These are phyloP conservation scores for Erigeron canadensis DNA, from an alignment of 129 eudicot species.

Conservation along the genomic window DNA sequence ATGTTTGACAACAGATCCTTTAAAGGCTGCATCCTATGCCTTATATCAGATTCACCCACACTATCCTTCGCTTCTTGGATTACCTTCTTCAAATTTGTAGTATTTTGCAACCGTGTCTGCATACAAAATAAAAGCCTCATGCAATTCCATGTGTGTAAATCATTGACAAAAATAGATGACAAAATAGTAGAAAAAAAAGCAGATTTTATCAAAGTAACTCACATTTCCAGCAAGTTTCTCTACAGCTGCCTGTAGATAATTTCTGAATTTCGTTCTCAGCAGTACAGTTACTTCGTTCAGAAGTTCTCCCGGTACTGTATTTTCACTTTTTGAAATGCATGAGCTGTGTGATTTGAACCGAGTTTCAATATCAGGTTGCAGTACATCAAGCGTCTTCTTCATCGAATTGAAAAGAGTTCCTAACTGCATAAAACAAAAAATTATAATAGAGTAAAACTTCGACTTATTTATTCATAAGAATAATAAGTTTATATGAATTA, in stretches of 20 bases:
- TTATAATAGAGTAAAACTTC: not conserved
- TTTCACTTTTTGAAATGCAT: slow-evolving; percentile 50
- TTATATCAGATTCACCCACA: slow-evolving; percentile 52
- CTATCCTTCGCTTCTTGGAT: slow-evolving; percentile 71
- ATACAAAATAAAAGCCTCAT: slow-evolving; percentile 2
- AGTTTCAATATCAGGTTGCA: slow-evolving; percentile 64
- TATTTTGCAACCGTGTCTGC: slow-evolving; percentile 62
- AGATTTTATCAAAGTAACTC: slow-evolving; percentile 21
- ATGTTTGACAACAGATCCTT: slow-evolving; percentile 53
- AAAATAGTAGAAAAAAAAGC: not conserved
- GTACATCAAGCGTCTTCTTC: slow-evolving; percentile 78
- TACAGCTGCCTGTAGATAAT: slow-evolving; percentile 54
- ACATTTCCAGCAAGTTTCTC: slow-evolving; percentile 83
- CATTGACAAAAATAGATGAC: not conserved
- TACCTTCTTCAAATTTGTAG: slow-evolving; percentile 68
- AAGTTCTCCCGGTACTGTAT: slow-evolving; percentile 58
- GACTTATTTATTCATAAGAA: slow-evolving; percentile 7
- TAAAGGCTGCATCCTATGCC: slow-evolving; percentile 60
- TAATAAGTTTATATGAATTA: not conserved
- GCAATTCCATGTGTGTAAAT: not conserved
- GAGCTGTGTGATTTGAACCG: slow-evolving; percentile 54
- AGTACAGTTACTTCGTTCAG: slow-evolving; percentile 69
- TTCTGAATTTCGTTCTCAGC: slow-evolving; percentile 73
- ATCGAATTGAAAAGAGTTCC: slow-evolving; percentile 64
- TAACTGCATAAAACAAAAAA: slow-evolving; percentile 40